Percentiles rank a stretch among this genome's conserved stretches.
These are phyloP conservation scores for Quercus lobata DNA, from an alignment of 331 rosid genomes.

Conservation along the genomic window DNA sequence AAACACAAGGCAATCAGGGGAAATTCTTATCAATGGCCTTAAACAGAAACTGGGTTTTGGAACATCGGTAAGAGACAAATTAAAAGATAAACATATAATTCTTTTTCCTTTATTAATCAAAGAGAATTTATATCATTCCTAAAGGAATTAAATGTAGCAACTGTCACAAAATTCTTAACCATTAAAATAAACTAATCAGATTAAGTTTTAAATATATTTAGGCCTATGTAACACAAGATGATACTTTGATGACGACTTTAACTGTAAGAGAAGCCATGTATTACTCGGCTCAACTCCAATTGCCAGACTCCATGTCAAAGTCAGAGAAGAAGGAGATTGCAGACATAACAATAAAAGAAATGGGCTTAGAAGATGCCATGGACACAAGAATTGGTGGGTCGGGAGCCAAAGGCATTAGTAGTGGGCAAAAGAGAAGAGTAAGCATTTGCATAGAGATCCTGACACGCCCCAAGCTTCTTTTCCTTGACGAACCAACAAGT, in stretches of 20 bases:
- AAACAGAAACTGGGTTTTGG: conserved; percentile 41
- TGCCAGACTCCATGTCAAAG: conserved; percentile 58
- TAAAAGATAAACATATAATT: not conserved
- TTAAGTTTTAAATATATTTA: conserved; percentile 5
- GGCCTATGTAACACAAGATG: conserved; percentile 83
- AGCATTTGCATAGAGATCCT: too few relatives aligned
- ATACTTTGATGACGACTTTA: conserved; percentile 43
- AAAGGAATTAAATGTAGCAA: too few relatives aligned
- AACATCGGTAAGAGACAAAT: conserved; percentile 10
- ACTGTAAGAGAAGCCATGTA: conserved; percentile 21
- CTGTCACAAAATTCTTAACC: too few relatives aligned
- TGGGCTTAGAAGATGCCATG: conserved; percentile 57
- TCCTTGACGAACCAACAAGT: too few relatives aligned
- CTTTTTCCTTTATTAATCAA: too few relatives aligned
- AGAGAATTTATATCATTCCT: too few relatives aligned
- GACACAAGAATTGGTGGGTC: conserved; percentile 71
- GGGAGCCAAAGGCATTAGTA: conserved; percentile 40
- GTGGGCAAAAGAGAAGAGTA: too few relatives aligned
- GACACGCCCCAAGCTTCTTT: too few relatives aligned
- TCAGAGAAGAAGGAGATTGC: conserved; percentile 59
- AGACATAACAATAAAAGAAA: conserved; percentile 53
- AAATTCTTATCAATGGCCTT: conserved; percentile 47
- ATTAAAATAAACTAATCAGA: not conserved
- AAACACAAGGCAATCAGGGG: conserved; percentile 40
- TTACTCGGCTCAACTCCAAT: conserved; percentile 54